Conservation (phyloP, 2,329 filamentous ascomycete genomes). For the Monilinia polystroma region DNA sequence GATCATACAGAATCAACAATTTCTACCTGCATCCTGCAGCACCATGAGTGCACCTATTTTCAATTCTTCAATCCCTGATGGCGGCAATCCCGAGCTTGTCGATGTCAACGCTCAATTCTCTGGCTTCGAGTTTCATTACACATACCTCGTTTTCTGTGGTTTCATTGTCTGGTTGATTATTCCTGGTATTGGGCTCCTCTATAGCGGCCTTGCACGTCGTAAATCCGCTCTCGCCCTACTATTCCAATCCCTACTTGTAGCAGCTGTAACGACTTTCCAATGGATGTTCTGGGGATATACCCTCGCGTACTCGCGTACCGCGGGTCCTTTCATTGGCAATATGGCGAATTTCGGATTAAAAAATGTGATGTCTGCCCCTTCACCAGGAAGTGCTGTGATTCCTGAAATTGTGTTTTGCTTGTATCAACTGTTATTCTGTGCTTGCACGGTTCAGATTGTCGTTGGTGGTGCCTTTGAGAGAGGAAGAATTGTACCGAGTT, state of each 20-base stretch:
- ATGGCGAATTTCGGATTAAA: constrained; percentile 61
- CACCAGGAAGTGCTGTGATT: constrained; percentile 54
- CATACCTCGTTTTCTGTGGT: constrained; percentile 57
- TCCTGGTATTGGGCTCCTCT: constrained; percentile 63
- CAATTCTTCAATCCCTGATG: constrained; percentile 45
- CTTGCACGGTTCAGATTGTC: constrained; percentile 62
- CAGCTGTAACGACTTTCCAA: constrained; percentile 55
- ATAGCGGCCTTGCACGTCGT: constrained; percentile 60
- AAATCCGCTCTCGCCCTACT: constrained; percentile 62
- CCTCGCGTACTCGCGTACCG: constrained; percentile 59
- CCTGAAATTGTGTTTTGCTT: constrained; percentile 67
- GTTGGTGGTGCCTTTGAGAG: constrained; percentile 59
- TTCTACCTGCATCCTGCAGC: neutral
- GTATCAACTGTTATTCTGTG: constrained; percentile 63
- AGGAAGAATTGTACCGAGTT: constrained; percentile 61
- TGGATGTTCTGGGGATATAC: constrained; percentile 66
- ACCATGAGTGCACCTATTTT: constrained; percentile 27
- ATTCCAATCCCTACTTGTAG: constrained; percentile 61
- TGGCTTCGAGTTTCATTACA: constrained; percentile 60
- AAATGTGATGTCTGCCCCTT: constrained; percentile 60
- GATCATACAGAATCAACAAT: too few species aligned
- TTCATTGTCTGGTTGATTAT: constrained; percentile 67
- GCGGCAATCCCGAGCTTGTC: constrained; percentile 52
- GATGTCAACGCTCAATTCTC: constrained; percentile 55
- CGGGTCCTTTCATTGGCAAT: constrained; percentile 61